A percentile compares a stretch with the other conserved stretches of the same genome.
Evolutionary conservation across 805 yeast genomes (phyloP).

Genomic region (Zygosaccharomyces lentus): DNA sequence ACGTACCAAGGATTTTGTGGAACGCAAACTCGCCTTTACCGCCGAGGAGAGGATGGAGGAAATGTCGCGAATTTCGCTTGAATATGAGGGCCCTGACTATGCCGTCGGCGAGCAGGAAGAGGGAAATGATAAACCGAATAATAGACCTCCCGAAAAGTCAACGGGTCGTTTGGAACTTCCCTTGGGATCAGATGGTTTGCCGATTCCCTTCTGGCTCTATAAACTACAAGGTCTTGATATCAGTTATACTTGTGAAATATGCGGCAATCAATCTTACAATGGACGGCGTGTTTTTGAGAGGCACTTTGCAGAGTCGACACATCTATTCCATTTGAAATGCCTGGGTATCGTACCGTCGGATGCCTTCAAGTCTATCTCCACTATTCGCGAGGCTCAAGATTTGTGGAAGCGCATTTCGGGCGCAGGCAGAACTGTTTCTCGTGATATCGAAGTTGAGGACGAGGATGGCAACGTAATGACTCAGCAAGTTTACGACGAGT

Average conservation of each 20-base stretch:
- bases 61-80: conserved; percentile 39
- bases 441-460: conserved; percentile 81
- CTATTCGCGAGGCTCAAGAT: conserved; percentile 61
- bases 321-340: conserved; percentile 66
- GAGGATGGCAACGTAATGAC: conserved; percentile 91
- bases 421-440: conserved; percentile 8
- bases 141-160: conserved; percentile 11
- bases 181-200: conserved; percentile 81
- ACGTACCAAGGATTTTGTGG: conserved; percentile 56
- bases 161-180: conserved; percentile 51
- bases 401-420: conserved; percentile 46
- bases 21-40: conserved; percentile 63
- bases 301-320: conserved; percentile 73
- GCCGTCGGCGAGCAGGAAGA: conserved; percentile 40
- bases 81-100: conserved; percentile 36
- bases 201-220: conserved; percentile 91
- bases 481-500: conserved; percentile 72
- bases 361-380: conserved; percentile 58
- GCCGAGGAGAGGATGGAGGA: conserved; percentile 63
- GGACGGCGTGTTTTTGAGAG: conserved; percentile 69
- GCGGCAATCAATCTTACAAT: conserved; percentile 67
- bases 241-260: conserved; percentile 75
- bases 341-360: conserved; percentile 60
- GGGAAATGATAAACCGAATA: conserved; percentile 28
- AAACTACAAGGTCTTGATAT: conserved; percentile 81